A percentile compares a stretch with the other conserved stretches of the same genome.
phyloP scores from a whole-genome alignment of 2,329 filamentous ascomycete genomes.

The Fusarium equiseti region DNA sequence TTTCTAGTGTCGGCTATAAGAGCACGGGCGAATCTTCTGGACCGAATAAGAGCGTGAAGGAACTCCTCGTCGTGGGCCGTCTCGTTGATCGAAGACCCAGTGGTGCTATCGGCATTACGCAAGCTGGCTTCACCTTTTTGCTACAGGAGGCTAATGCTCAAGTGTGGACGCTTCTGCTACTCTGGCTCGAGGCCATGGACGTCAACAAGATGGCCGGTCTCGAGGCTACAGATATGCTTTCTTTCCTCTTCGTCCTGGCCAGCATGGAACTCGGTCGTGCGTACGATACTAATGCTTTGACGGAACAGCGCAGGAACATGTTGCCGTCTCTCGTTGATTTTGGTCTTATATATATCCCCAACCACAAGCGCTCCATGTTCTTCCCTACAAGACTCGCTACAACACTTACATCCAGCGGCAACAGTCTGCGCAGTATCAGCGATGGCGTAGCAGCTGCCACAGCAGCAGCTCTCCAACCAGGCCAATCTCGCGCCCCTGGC shows the following conservation, averaged over 20 bases:
- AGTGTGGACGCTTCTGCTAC: conserved; percentile 93
- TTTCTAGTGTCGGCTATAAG: conserved; percentile 75
- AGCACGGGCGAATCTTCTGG: conserved; percentile 60
- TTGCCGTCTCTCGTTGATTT: conserved; percentile 92
- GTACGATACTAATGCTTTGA: conserved; percentile 88
- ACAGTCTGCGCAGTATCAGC: conserved; percentile 76
- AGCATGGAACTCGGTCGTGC: conserved; percentile 91
- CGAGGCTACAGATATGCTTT: conserved; percentile 92
- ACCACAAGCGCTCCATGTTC: conserved; percentile 70
- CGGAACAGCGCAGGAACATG: conserved; percentile 85
- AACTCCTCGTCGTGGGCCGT: conserved; percentile 82
- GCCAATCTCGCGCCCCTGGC: conserved; percentile 53
- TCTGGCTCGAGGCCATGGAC: conserved; percentile 90
- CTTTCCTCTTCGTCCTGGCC: conserved; percentile 95
- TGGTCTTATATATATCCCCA: conserved; percentile 84
- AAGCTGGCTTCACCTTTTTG: conserved; percentile 93
- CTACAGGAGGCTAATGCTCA: conserved; percentile 96
- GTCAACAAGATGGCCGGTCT: conserved; percentile 69
- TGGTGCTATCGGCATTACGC: conserved; percentile 83
- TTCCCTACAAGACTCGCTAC: conserved; percentile 96
- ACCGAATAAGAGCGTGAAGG: conserved; percentile 83
- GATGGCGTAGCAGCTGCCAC: conserved; percentile 77
- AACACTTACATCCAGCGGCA: conserved; percentile 84
- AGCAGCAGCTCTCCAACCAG: conserved; percentile 55
- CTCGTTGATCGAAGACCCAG: conserved; percentile 77